Evolutionary conservation across 2,329 filamentous ascomycete genomes (phyloP).

Genomic region (Talaromyces pinophilus): DNA sequence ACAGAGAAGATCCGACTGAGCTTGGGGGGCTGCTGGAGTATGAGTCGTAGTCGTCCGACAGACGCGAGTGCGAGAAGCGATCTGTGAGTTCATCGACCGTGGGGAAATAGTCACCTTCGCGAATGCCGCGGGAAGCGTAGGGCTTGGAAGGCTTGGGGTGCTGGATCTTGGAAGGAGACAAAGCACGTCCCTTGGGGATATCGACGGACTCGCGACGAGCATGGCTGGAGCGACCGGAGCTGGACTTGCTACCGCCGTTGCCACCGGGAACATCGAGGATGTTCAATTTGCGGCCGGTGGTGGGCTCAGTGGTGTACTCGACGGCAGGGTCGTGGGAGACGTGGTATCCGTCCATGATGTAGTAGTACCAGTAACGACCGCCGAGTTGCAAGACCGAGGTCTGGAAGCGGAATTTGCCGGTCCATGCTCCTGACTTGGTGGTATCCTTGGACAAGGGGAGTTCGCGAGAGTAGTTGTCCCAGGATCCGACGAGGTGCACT

Average conservation of each 20-base stretch:
- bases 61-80: conserved; percentile 71
- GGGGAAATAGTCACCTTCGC: conserved; percentile 73
- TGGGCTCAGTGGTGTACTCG: conserved; percentile 87
- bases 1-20: conserved; percentile 66
- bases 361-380: conserved; percentile 99
- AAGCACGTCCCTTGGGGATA: conserved; percentile 82
- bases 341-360: conserved; percentile 99
- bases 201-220: conserved; percentile 58
- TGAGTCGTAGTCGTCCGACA: conserved; percentile 69
- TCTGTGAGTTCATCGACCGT: conserved; percentile 75
- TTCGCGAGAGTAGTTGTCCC: conserved; percentile 95
- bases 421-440: conserved; percentile 87
- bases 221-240: conserved; percentile 41
- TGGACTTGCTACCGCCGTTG: conserved; percentile 32
- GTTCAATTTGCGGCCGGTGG: conserved; percentile 95
- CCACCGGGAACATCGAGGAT: conserved; percentile 83
- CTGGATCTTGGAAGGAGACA: conserved; percentile 86
- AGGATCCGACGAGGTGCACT: conserved; percentile 94
- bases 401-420: conserved; percentile 95
- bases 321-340: conserved; percentile 93
- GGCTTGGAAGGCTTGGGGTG: conserved; percentile 88
- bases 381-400: conserved; percentile 81
- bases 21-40: conserved; percentile 74
- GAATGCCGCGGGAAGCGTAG: conserved; percentile 82
- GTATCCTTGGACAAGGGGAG: conserved; percentile 89